Conservation (phyloP, 306 rosid species). For the Psophocarpus tetragonolobus region DNA sequence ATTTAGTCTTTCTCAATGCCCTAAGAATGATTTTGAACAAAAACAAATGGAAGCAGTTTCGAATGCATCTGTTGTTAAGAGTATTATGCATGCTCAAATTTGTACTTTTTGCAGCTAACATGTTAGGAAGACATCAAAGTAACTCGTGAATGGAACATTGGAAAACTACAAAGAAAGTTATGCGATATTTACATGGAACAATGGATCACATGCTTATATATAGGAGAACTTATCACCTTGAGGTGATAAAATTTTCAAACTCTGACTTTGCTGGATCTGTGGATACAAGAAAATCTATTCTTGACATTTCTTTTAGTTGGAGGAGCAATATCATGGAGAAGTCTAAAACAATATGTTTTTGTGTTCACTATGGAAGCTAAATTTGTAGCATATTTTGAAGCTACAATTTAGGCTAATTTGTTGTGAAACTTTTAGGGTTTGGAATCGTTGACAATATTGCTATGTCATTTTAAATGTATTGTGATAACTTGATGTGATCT, state of each 20-base stretch:
- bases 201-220: not conserved
- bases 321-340: too few species aligned
- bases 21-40: not conserved
- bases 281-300: too few species aligned
- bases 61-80: not conserved
- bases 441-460: not conserved
- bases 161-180: not conserved
- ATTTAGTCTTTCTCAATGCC: not conserved
- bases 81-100: not conserved
- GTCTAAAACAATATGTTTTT: too few species aligned
- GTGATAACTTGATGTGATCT: not conserved
- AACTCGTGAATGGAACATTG: not conserved
- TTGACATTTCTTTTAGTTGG: too few species aligned
- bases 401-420: too few species aligned
- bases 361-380: too few species aligned
- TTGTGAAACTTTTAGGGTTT: too few species aligned
- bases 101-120: not conserved
- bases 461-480: not conserved
- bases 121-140: not conserved
- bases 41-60: not conserved
- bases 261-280: too few species aligned
- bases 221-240: too few species aligned
- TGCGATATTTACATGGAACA: not conserved
- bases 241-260: too few species aligned
- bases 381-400: too few species aligned